Evolutionary conservation across 331 rosid genomes (phyloP), one percentile per base, ranked within the genome.

Genomic region (Stylosanthes scabra): DNA sequence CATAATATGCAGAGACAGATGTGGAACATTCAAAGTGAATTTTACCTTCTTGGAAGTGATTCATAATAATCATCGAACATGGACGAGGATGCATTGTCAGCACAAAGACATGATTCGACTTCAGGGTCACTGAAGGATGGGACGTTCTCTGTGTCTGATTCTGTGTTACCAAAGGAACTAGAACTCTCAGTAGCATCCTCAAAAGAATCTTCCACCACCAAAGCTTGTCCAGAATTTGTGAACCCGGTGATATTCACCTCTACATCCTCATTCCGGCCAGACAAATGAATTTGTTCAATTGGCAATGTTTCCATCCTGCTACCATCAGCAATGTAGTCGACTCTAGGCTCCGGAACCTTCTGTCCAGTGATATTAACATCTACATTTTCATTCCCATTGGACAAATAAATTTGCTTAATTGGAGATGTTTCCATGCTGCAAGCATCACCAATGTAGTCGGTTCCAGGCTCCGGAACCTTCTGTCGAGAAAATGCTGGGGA

Each of bases 111-210:
- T 1, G 93, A 88, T 80, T 78, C 84, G 69, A 84, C 93, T 83
- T 88, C 96, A 66, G 74, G 78, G n/a, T 77, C 92, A 67, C 83
- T 83, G 28, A 81, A 71, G 55, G 63, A 14, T 8, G 31, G 64
- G 59, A 63, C 84, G 61, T 81, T 78, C 72, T 88, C 89, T 11
- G 79, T 11, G 58, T 78, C 83, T 9, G 91, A 88, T 47, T 73
- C 72, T 20, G 97, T 85, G 71, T 84, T 78, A 15, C 83, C 93
- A 68, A 91, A 93, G 37, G 98, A 93, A 78, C 96, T 93, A 3
- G 90, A 93, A 76, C 59, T 42, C 77, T 85, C 91, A 11, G 88
- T 72, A 29, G 11, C 83, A 81, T 83, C 89, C 31, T 40, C 74
- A 51, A 73, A 12, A 50, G 75, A 81, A 74, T 59, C 81, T 67